phyloP scores from a whole-genome alignment of 257 asterid species.

The Primulina eburnea region DNA sequence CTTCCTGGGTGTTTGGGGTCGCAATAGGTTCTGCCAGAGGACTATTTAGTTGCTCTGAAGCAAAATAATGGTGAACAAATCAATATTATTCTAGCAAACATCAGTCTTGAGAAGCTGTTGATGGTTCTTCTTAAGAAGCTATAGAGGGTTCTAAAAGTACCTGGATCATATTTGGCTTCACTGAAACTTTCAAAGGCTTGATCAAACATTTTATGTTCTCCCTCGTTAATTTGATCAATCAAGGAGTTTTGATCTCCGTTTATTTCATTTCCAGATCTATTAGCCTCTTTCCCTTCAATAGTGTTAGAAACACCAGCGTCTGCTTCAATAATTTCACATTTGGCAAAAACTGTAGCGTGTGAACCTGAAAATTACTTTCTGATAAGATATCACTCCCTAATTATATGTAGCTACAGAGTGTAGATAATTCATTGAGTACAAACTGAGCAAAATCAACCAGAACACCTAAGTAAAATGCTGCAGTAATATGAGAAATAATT shows the following conservation, averaged over 20 bases:
- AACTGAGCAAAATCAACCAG: not conserved
- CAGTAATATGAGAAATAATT: not conserved
- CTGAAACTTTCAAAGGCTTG: conserved; percentile 21
- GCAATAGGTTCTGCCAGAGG: conserved; percentile 10
- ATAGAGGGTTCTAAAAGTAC: conserved; percentile 4
- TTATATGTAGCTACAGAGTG: not conserved
- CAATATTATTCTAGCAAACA: not conserved
- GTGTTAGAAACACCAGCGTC: conserved; percentile 22
- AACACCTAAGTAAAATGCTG: not conserved
- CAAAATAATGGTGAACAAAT: conserved; percentile 15
- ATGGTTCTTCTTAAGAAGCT: not conserved
- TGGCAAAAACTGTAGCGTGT: not conserved
- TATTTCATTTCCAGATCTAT: not conserved
- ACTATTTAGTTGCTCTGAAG: conserved; percentile 24
- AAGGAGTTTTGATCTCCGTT: conserved; percentile 9
- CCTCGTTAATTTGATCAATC: conserved; percentile 1
- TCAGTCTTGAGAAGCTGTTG: conserved; percentile 1
- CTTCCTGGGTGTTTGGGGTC: conserved; percentile 8
- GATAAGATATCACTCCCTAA: not conserved
- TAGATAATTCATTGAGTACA: not conserved
- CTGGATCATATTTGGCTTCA: conserved; percentile 19
- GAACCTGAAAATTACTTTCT: conserved; percentile 17
- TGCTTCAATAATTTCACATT: not conserved
- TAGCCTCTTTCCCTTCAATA: conserved; percentile 16
- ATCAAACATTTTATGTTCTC: conserved; percentile 9